Conservation (phyloP, 2,329 filamentous ascomycete species). For the Colletotrichum musicola region DNA sequence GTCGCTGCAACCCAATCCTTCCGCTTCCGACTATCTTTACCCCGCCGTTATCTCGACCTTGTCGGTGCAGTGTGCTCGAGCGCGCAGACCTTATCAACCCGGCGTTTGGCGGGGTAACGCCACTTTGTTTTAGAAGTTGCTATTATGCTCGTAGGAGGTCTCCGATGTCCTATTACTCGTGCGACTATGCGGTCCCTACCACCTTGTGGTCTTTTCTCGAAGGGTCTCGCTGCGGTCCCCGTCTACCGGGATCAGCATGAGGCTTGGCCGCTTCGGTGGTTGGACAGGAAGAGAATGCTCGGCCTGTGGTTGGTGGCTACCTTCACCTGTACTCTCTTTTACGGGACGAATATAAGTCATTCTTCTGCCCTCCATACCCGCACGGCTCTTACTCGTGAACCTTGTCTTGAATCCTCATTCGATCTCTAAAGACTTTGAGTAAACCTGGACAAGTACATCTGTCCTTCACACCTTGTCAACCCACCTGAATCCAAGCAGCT, state of each 20-base stretch:
- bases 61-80: background rate
- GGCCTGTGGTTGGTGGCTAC: conserved; percentile 29
- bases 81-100: conserved; percentile 24
- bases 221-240: conserved; percentile 5
- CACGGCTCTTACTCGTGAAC: conserved; percentile 22
- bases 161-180: conserved; percentile 14
- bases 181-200: conserved; percentile 17
- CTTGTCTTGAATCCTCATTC: conserved; percentile 27
- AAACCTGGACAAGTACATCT: background rate
- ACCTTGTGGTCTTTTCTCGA: background rate
- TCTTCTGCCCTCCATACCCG: background rate
- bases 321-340: background rate
- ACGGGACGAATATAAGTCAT: conserved; percentile 30
- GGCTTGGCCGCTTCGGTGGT: conserved; percentile 11
- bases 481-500: background rate
- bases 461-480: background rate
- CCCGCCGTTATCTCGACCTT: conserved; percentile 37
- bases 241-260: conserved; percentile 18
- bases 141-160: conserved; percentile 36
- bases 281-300: conserved; percentile 13
- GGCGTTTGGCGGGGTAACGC: conserved; percentile 27
- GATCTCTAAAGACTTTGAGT: background rate
- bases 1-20: conserved; percentile 27
- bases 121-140: conserved; percentile 31
- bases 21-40: conserved; percentile 30